Conservation (phyloP, 257 asterid genomes). For the Oldenlandia corymbosa region DNA sequence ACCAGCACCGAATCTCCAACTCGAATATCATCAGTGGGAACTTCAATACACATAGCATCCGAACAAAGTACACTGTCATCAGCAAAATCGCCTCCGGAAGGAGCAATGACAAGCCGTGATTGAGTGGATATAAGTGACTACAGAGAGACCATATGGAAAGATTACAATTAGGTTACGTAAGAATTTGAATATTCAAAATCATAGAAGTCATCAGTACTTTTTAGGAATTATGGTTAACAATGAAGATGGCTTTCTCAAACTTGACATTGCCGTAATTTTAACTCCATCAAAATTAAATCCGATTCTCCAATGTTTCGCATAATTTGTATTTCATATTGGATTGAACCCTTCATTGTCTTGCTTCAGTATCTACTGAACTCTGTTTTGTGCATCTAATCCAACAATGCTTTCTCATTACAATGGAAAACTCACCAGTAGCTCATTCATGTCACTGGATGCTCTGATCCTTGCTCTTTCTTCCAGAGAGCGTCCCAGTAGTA, state of each 20-base stretch:
- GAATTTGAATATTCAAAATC: too few relatives aligned
- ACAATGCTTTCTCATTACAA: not conserved
- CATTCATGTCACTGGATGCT: constrained; percentile 99
- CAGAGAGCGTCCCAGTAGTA: constrained; percentile 84
- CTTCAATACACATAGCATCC: constrained; percentile 84
- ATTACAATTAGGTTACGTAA: constrained; percentile 17
- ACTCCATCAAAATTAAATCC: not conserved
- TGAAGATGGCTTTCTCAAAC: not conserved
- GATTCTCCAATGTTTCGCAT: not conserved
- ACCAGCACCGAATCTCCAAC: constrained; percentile 81
- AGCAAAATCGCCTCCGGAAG: constrained; percentile 59
- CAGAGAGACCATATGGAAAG: constrained; percentile 24
- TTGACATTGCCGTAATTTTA: not conserved
- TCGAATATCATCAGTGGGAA: constrained; percentile 88
- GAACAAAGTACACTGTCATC: constrained; percentile 57
- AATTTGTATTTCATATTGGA: not conserved
- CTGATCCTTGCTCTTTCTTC: constrained; percentile 94
- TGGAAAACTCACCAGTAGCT: constrained; percentile 61
- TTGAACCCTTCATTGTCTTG: not conserved
- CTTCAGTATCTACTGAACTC: not conserved
- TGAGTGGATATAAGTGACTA: constrained; percentile 93
- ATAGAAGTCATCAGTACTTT: too few relatives aligned
- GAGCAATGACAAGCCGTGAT: constrained; percentile 78
- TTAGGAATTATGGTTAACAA: too few relatives aligned
- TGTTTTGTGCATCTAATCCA: not conserved